Conservation (phyloP, 2,329 filamentous ascomycete species). For the Fusarium buxicola region DNA sequence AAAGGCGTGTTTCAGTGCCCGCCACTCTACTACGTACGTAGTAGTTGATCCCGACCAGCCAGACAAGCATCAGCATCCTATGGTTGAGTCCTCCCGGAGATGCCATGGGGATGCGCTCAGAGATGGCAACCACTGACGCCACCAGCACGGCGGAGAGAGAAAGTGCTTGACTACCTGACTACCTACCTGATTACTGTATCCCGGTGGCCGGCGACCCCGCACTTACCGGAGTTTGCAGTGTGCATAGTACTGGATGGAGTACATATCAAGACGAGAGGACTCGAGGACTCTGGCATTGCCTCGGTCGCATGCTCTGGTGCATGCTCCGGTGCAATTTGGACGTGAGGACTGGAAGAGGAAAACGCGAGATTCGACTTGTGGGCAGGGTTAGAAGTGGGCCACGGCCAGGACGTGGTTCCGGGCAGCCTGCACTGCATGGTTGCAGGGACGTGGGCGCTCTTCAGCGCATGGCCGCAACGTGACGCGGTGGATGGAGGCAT, state of each 20-base stretch:
- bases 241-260: too few relatives aligned
- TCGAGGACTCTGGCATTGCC: slow-evolving; percentile 16
- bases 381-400: slow-evolving; percentile 36
- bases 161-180: not conserved
- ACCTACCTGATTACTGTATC: too few relatives aligned
- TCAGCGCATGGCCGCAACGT: slow-evolving; percentile 49
- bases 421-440: too few relatives aligned
- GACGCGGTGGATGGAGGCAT: slow-evolving; percentile 44
- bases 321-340: slow-evolving; percentile 29
- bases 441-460: slow-evolving; percentile 38
- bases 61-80: slow-evolving; percentile 39
- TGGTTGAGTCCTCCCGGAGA: slow-evolving; percentile 9
- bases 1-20: slow-evolving; percentile 42
- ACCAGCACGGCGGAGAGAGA: slow-evolving; percentile 9
- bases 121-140: slow-evolving; percentile 4
- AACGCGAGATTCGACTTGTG: slow-evolving; percentile 27
- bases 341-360: slow-evolving; percentile 1
- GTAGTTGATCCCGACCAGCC: slow-evolving; percentile 14
- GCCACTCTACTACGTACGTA: slow-evolving; percentile 15
- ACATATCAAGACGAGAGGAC: slow-evolving; percentile 17
- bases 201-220: not conserved
- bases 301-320: slow-evolving; percentile 29
- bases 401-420: slow-evolving; percentile 15
- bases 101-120: slow-evolving; percentile 6
- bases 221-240: slow-evolving; percentile 2